phyloP scores from a whole-genome alignment of 164 flowering plant genomes.

The Dillenia suffruticosa region DNA sequence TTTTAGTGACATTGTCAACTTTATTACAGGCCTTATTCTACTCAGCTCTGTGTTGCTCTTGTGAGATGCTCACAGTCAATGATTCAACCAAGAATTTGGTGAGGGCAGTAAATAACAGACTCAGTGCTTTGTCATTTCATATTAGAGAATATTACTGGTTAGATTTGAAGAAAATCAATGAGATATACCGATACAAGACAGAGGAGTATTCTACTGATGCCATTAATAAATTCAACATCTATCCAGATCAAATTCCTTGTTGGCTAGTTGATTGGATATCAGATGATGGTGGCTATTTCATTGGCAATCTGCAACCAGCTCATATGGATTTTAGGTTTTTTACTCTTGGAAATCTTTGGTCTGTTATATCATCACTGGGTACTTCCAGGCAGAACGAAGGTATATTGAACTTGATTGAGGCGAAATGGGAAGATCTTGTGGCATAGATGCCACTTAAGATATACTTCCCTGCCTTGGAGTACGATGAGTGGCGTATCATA shows the following conservation, averaged over 20 bases:
- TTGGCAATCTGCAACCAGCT: conserved; percentile 91
- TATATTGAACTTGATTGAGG: conserved; percentile 66
- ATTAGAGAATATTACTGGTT: conserved; percentile 91
- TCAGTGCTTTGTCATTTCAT: conserved; percentile 88
- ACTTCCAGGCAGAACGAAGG: conserved; percentile 73
- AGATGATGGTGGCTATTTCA: conserved; percentile 76
- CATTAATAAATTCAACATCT: conserved; percentile 85
- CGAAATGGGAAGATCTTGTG: conserved; percentile 87
- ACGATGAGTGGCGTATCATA: conserved; percentile 83
- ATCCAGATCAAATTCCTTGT: conserved; percentile 84
- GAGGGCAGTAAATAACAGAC: conserved; percentile 75
- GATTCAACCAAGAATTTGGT: conserved; percentile 70
- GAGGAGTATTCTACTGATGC: conserved; percentile 91
- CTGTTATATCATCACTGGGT: conserved; percentile 82
- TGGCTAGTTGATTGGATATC: conserved; percentile 95
- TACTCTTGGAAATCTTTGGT: conserved; percentile 85
- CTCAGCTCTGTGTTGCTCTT: conserved; percentile 74
- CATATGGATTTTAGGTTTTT: conserved; percentile 96
- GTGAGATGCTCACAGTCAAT: conserved; percentile 71
- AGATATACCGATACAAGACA: conserved; percentile 87
- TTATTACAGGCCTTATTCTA: conserved; percentile 70
- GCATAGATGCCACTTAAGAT: conserved; percentile 86
- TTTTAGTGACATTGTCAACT: conserved; percentile 6
- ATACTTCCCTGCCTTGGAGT: conserved; percentile 77
- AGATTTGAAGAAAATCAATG: conserved; percentile 80